A percentile compares a stretch with the other conserved stretches of the same genome.
Evolutionary conservation across 176 grass and related monocot species (phyloP).

Genomic region (Calamus simplicifolius): DNA sequence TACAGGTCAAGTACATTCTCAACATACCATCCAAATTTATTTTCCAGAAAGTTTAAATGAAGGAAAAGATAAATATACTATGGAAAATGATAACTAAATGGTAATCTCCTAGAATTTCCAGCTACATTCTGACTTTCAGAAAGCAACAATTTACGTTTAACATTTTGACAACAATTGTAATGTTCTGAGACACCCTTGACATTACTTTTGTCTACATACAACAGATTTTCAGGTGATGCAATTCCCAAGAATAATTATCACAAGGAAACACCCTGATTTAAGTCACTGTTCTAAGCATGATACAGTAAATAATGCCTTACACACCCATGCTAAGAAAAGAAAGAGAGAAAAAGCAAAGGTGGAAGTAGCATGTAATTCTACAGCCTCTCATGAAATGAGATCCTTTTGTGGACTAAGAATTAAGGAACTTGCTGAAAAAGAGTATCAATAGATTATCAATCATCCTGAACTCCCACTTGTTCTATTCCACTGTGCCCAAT

Average conservation of each 20-base stretch:
- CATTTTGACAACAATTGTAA: too few species aligned
- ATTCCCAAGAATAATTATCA: slow-evolving; percentile 34
- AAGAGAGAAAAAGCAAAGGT: slow-evolving; percentile 8
- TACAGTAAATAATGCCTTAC: background rate
- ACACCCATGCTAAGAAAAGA: slow-evolving; percentile 6
- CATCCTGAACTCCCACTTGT: slow-evolving; percentile 20
- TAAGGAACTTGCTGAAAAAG: slow-evolving; percentile 9
- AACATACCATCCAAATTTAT: too few species aligned
- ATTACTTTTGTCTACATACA: background rate
- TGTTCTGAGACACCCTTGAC: background rate
- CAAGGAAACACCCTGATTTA: slow-evolving; percentile 16
- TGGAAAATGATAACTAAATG: too few species aligned
- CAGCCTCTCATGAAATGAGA: background rate
- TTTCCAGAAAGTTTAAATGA: too few species aligned
- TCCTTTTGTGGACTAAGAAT: slow-evolving; percentile 8
- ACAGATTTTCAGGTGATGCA: slow-evolving; percentile 4
- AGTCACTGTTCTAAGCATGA: slow-evolving; percentile 9
- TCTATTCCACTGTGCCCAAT: background rate
- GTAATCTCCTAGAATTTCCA: too few species aligned
- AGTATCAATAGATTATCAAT: slow-evolving; percentile 21
- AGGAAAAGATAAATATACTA: too few species aligned
- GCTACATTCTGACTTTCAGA: too few species aligned
- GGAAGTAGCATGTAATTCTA: slow-evolving; percentile 2
- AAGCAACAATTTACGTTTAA: too few species aligned
- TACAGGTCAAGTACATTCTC: too few species aligned